Conservation (phyloP, 139 green algal genomes). For the Coelastrella sp. region DNA sequence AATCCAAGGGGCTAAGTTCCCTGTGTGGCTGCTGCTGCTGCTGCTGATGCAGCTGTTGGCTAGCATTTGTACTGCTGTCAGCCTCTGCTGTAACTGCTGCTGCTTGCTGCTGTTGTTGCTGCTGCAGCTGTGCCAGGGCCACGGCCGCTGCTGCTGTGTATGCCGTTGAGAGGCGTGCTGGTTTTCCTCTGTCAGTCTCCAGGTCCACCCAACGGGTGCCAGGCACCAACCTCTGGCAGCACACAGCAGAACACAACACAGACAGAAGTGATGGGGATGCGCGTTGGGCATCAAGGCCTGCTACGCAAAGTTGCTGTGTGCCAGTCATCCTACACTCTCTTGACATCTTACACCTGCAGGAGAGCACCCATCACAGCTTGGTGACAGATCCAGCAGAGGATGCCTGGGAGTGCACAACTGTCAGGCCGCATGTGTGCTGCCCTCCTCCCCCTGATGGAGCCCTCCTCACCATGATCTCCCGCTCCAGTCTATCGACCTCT, state of each 20-base stretch:
- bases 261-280: not conserved
- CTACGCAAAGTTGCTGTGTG: too few relatives aligned
- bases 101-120: slow-evolving; percentile 7
- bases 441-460: not conserved
- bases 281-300: not conserved
- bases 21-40: not conserved
- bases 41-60: slow-evolving; percentile 2
- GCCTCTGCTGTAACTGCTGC: not conserved
- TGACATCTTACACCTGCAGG: not conserved
- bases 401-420: not conserved
- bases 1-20: not conserved
- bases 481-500: slow-evolving; percentile 93
- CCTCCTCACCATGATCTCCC: slow-evolving; percentile 72
- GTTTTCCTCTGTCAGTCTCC: slow-evolving; percentile 75
- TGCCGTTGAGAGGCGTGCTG: slow-evolving; percentile 22
- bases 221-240: slow-evolving; percentile 52
- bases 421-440: not conserved
- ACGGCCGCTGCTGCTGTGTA: not conserved
- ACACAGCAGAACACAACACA: not conserved
- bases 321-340: too few relatives aligned
- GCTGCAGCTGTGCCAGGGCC: not conserved
- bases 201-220: slow-evolving; percentile 85
- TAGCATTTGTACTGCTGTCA: not conserved
- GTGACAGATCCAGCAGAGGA: not conserved
- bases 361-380: not conserved